Evolutionary conservation across 768 basidiomycete genomes (phyloP).

Genomic region (Amyloporia xantha): DNA sequence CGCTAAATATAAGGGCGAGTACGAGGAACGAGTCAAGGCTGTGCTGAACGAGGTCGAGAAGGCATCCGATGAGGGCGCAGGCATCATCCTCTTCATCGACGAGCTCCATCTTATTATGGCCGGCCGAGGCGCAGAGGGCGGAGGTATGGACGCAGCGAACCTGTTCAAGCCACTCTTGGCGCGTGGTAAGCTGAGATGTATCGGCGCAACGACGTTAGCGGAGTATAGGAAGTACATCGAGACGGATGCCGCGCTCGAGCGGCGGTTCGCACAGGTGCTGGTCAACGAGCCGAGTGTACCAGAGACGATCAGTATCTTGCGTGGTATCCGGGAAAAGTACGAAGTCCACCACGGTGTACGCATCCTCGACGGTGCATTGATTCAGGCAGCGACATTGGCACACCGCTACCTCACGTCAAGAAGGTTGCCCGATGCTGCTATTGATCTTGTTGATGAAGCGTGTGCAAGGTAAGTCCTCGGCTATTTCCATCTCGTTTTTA

Average conservation of each 20-base stretch:
- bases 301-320: slow-evolving; percentile 88
- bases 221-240: slow-evolving; percentile 95
- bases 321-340: slow-evolving; percentile 92
- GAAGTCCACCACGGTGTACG: slow-evolving; percentile 83
- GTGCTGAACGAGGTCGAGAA: slow-evolving; percentile 94
- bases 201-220: slow-evolving; percentile 88
- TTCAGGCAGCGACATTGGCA: slow-evolving; percentile 84
- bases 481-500: neutral
- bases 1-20: slow-evolving; percentile 91
- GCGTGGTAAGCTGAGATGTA: slow-evolving; percentile 69
- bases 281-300: slow-evolving; percentile 87
- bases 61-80: slow-evolving; percentile 64
- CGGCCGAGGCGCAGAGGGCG: slow-evolving; percentile 72
- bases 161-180: slow-evolving; percentile 90
- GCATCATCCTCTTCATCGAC: slow-evolving; percentile 91
- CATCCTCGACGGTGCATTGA: slow-evolving; percentile 83
- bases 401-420: slow-evolving; percentile 87
- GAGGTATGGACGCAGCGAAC: slow-evolving; percentile 92
- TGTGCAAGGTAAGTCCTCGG: slow-evolving; percentile 70
- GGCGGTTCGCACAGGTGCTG: slow-evolving; percentile 88
- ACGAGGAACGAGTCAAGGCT: slow-evolving; percentile 91
- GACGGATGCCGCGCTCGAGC: slow-evolving; percentile 84
- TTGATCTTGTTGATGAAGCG: slow-evolving; percentile 90
- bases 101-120: slow-evolving; percentile 94
- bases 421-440: slow-evolving; percentile 78